Evolutionary conservation across 768 basidiomycete species (phyloP), one percentile per base, ranked within the genome.

Genomic region (Gymnopilus junonius): DNA sequence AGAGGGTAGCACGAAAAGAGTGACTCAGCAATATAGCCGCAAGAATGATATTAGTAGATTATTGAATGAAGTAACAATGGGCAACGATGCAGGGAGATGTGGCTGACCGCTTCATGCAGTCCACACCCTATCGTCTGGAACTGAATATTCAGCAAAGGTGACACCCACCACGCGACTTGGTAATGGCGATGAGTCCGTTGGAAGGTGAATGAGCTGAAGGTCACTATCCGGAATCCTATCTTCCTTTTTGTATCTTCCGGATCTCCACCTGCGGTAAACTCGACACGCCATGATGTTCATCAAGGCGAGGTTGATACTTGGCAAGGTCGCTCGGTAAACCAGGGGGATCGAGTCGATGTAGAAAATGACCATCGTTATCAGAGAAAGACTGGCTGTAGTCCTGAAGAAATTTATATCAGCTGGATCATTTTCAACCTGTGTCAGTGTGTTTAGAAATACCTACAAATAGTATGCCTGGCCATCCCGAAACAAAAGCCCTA

Each of bases 241-340:
- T 25, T 40, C 45, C 8, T 17, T 29, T 10, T 29, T 27, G 20
- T 61, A 63, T 8, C 42, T 17, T 12, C 65, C 65, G 5, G 63
- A 39, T 39, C 57, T 67, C n/a, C 59, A 62, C n/a, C 65, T 60
- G 4, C 65, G 57, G 25, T 57, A 69, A 4, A 69, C 68, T 1
- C 68, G 68, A 29, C 68, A 69, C 11, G 68, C 68, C 63, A 69
- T 64, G 15, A 67, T 59, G 35, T 69, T 69, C 37, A 66, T 65
- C 34, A 69, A 4, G 34, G 56, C 57, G 60, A 60, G 12, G 32
- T 64, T 62, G 14, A 58, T 55, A 20, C 25, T 40, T 6, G 40
- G 43, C 17, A 59, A 50, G 14, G 61, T 46, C 2, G 23, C 31
- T 8, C 62, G 48, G 25, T 63, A 64, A 20, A 64, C 57, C 12